Evolutionary conservation across 129 eudicot genomes (phyloP), one percentile per base, ranked within the genome.

Genomic region (Smallanthus sonchifolius): DNA sequence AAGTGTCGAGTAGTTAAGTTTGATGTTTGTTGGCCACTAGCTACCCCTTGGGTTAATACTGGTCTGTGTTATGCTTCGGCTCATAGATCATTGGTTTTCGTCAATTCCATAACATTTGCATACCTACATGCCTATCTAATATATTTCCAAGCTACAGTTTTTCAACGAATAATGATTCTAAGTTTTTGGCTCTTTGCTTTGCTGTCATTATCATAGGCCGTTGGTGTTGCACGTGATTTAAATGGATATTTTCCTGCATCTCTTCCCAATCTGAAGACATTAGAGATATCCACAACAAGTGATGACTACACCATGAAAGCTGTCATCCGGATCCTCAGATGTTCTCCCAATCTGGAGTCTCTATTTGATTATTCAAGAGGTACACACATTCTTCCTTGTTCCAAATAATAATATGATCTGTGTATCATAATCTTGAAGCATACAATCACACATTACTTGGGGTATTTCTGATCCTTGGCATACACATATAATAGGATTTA

Each of bases 181-280:
- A 60, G 30, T n/a, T n/a, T n/a, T n/a, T n/a, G n/a, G n/a, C n/a
- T n/a, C n/a, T n/a, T 7, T 48, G 38, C 30, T 6, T 2, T 15
- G 6, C 2, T 61, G 59, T 34, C 36, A 15, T 30, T 5, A 47
- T 74, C 5, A 13, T 16, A 45, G 78, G 49, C 19, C 60, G 34
- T 45, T 35, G 6, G 51, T 44, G 43, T 9, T 74, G 70, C 49
- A 19, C 65, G 15, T 52, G 65, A 52, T 11, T 14, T 17, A 3
- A 32, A 52, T 10, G 51, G 51, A 62, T 6, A 13, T 42, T 43
- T 60, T 7, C 47, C 69, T 16, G 6, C 34, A 24, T 74, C 38
- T 47, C 17, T 74, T 62, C 71, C 71, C 7, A 47, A 74, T 47
- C 20, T 74, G 48, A 74, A 74, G 71, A 74, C n/a, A 32, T 62